phyloP scores from a whole-genome alignment of 441 rosid species.

The Populus hybrid region DNA sequence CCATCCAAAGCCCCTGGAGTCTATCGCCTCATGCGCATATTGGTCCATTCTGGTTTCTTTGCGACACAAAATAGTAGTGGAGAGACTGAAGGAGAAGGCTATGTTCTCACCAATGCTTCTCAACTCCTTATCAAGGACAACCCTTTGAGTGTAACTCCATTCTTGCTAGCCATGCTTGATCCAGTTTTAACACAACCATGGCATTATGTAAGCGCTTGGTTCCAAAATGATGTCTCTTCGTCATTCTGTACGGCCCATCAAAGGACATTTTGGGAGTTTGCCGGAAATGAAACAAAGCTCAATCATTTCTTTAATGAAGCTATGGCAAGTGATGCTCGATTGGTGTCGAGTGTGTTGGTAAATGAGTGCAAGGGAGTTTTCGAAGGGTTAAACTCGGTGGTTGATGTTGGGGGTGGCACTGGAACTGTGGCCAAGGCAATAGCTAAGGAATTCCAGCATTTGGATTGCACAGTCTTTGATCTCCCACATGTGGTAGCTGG shows the following conservation, averaged over 20 bases:
- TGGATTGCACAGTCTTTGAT: background rate
- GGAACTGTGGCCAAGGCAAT: background rate
- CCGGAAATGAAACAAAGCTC: background rate
- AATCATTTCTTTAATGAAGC: background rate
- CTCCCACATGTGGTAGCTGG: background rate
- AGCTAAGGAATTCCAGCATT: background rate
- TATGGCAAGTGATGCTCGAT: background rate
- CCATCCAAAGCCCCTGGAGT: background rate
- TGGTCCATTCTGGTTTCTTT: background rate
- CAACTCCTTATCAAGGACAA: background rate
- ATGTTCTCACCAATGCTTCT: background rate
- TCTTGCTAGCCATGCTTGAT: background rate
- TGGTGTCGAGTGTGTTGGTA: background rate
- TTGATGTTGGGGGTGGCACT: background rate
- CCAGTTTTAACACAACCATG: background rate
- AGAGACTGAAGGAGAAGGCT: background rate
- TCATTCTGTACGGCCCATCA: background rate
- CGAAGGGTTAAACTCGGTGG: background rate
- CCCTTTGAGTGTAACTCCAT: background rate
- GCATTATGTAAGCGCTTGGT: background rate
- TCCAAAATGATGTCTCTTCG: background rate
- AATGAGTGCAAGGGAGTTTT: background rate
- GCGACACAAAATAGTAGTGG: background rate
- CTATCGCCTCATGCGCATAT: background rate
- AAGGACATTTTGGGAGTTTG: background rate